Percentiles rank a stretch among this genome's conserved stretches.
Conservation (phyloP, 495 filamentous ascomycete species). For the Xylaria intraflava region DNA sequence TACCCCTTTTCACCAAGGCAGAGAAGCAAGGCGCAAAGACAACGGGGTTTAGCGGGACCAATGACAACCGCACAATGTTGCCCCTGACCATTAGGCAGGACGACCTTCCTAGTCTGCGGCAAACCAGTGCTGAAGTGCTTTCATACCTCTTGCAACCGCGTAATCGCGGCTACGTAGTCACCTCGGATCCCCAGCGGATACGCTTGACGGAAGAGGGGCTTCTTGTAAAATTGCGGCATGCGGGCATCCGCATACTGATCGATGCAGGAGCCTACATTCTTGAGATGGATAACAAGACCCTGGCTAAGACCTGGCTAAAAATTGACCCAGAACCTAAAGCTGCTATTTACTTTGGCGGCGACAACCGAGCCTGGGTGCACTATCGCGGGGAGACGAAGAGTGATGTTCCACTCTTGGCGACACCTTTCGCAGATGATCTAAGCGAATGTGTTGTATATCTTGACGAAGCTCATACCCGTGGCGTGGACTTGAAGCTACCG, state of each 20-base stretch:
- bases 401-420: slow-evolving; percentile 31
- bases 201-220: slow-evolving; percentile 33
- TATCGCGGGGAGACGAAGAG: slow-evolving; percentile 30
- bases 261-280: slow-evolving; percentile 49
- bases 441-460: slow-evolving; percentile 32
- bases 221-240: slow-evolving; percentile 23
- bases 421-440: slow-evolving; percentile 39
- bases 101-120: slow-evolving; percentile 39
- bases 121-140: slow-evolving; percentile 50
- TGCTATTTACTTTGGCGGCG: slow-evolving; percentile 28
- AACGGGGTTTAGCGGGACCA: slow-evolving; percentile 52
- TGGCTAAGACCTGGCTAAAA: slow-evolving; percentile 45
- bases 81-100: slow-evolving; percentile 47
- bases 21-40: slow-evolving; percentile 24
- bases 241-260: slow-evolving; percentile 39
- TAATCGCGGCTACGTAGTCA: slow-evolving; percentile 36
- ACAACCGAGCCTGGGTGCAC: slow-evolving; percentile 39
- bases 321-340: slow-evolving; percentile 28
- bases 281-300: slow-evolving; percentile 35
- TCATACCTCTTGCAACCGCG: slow-evolving; percentile 42
- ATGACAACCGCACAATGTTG: slow-evolving; percentile 43
- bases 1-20: slow-evolving; percentile 29
- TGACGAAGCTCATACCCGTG: slow-evolving; percentile 40
- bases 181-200: slow-evolving; percentile 17
- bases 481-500: slow-evolving; percentile 45